Percentiles rank a stretch among this genome's conserved stretches.
phyloP scores from a whole-genome alignment of 108 stramenopile genomes.

The Cyclotella cryptica region DNA sequence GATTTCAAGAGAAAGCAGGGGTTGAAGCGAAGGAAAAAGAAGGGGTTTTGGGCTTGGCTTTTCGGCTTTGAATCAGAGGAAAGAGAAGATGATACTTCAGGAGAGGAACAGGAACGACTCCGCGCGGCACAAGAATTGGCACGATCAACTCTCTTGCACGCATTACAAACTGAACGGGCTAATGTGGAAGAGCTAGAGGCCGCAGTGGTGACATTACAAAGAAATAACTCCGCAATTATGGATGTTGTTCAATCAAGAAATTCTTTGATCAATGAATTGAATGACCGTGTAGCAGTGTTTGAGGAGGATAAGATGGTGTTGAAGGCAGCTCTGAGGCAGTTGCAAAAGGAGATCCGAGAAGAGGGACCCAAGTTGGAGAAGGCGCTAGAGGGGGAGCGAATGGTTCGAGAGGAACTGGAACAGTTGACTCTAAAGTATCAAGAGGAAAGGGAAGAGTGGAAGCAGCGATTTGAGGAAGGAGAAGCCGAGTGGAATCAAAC shows the following conservation, averaged over 20 bases:
- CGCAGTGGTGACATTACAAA: slow-evolving; percentile 58
- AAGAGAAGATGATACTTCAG: neutral
- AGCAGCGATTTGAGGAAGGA: slow-evolving; percentile 39
- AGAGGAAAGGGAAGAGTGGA: slow-evolving; percentile 51
- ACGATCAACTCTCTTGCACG: slow-evolving; percentile 73
- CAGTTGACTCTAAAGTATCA: slow-evolving; percentile 21
- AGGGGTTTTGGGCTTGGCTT: slow-evolving; percentile 59
- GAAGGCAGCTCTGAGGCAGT: slow-evolving; percentile 83
- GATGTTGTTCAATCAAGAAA: slow-evolving; percentile 81
- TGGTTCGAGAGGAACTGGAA: slow-evolving; percentile 75
- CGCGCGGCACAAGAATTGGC: slow-evolving; percentile 68
- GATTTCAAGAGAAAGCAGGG: slow-evolving; percentile 37
- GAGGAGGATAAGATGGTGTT: slow-evolving; percentile 89
- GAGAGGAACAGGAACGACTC: slow-evolving; percentile 55
- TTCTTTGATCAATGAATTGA: slow-evolving; percentile 77
- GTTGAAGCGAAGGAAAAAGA: slow-evolving; percentile 40
- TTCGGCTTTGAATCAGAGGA: slow-evolving; percentile 41
- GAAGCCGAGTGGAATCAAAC: slow-evolving; percentile 59
- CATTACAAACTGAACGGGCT: slow-evolving; percentile 76
- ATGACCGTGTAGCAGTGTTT: slow-evolving; percentile 84
- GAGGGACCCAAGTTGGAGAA: slow-evolving; percentile 66
- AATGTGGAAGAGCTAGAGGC: slow-evolving; percentile 81
- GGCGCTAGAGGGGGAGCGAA: slow-evolving; percentile 73
- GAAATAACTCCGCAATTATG: slow-evolving; percentile 83
- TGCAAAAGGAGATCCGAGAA: slow-evolving; percentile 87